Evolutionary conservation across 441 rosid species (phyloP).

Genomic region (Euphorbia celastroides): DNA sequence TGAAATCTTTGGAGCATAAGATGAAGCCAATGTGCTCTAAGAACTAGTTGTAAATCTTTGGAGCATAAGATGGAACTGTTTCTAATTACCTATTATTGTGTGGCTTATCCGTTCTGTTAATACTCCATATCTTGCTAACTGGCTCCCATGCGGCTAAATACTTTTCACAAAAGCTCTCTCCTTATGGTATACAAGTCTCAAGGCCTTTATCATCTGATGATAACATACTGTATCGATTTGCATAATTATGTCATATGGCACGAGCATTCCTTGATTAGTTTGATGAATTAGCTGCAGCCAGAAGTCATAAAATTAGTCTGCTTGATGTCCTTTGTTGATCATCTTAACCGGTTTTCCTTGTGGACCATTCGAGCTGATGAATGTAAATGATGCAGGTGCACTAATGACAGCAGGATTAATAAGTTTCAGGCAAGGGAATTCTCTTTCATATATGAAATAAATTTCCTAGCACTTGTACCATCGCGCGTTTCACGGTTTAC

Average conservation of each 20-base stretch:
- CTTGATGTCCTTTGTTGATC: background rate
- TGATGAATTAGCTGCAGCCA: background rate
- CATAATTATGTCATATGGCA: background rate
- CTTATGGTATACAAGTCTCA: background rate
- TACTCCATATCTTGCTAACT: background rate
- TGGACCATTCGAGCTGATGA: slow-evolving; percentile 5
- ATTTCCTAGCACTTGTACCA: too few relatives aligned
- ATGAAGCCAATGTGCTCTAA: background rate
- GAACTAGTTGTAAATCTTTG: background rate
- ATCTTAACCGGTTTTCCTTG: background rate
- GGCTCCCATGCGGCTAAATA: background rate
- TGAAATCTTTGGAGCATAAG: background rate
- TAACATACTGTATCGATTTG: background rate
- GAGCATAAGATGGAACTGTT: too few relatives aligned
- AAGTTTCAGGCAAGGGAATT: slow-evolving; percentile 87
- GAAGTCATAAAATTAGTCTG: background rate
- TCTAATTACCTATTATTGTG: too few relatives aligned
- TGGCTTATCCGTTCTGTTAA: background rate
- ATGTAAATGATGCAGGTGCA: slow-evolving; percentile 50
- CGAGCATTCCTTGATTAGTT: background rate
- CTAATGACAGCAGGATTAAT: slow-evolving; percentile 83
- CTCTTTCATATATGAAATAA: too few relatives aligned
- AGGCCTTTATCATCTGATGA: too few relatives aligned
- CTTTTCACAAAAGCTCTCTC: background rate
- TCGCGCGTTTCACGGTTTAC: too few relatives aligned